Percentiles rank a stretch among this genome's conserved stretches.
Conservation (phyloP, 768 basidiomycete species). For the Pleurotus tuoliensis region DNA sequence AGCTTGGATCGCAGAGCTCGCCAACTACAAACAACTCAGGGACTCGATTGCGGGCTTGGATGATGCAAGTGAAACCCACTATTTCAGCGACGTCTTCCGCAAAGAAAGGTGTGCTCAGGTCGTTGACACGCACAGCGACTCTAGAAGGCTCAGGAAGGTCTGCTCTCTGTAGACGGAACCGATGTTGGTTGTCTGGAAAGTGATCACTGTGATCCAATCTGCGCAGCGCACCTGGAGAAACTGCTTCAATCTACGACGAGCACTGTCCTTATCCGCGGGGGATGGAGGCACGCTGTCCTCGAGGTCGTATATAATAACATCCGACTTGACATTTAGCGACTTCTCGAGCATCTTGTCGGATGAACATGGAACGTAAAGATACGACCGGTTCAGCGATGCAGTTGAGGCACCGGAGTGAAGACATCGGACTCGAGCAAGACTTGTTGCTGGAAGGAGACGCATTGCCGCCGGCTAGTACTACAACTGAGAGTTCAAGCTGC, state of each 20-base stretch:
- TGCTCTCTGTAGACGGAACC: constrained; percentile 15
- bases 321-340: constrained; percentile 58
- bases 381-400: constrained; percentile 39
- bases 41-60: not conserved
- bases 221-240: constrained; percentile 50
- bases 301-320: constrained; percentile 82
- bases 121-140: constrained; percentile 73
- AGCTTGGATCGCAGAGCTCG: constrained; percentile 43
- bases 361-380: constrained; percentile 79
- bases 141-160: constrained; percentile 40
- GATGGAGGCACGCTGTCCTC: constrained; percentile 82
- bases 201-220: too few relatives aligned
- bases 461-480: too few relatives aligned
- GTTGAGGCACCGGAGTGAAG: not conserved
- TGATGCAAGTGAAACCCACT: constrained; percentile 29
- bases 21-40: constrained; percentile 21
- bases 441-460: too few relatives aligned
- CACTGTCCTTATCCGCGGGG: constrained; percentile 54
- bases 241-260: constrained; percentile 47
- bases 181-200: too few relatives aligned
- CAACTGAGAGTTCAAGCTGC: too few relatives aligned
- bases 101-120: constrained; percentile 62
- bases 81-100: constrained; percentile 57
- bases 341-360: constrained; percentile 81
- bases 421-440: too few relatives aligned